Evolutionary conservation across 2,329 filamentous ascomycete genomes (phyloP).

Genomic region (Dothiorella sarmentorum): DNA sequence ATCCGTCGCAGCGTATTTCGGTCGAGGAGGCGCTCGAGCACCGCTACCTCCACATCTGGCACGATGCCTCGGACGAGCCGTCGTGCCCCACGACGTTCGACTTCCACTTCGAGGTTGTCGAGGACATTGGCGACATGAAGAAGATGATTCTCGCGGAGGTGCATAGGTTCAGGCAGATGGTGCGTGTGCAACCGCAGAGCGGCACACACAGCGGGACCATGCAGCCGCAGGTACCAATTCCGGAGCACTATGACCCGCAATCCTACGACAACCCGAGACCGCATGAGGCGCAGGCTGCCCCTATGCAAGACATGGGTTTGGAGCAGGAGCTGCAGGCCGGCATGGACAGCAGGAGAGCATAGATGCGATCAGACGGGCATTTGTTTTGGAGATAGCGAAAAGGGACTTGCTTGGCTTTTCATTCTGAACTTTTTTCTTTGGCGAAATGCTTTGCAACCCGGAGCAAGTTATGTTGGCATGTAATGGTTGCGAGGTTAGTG

Average conservation of each 20-base stretch:
- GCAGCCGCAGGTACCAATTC: slow-evolving; percentile 58
- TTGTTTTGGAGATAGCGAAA: slow-evolving; percentile 11
- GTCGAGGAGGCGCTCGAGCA: slow-evolving; percentile 96
- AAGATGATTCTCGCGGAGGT: slow-evolving; percentile 98
- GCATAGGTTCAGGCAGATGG: slow-evolving; percentile 69
- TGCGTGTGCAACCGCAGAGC: slow-evolving; percentile 39
- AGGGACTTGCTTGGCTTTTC: background rate
- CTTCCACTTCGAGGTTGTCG: slow-evolving; percentile 97
- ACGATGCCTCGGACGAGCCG: slow-evolving; percentile 94
- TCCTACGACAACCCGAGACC: slow-evolving; percentile 61
- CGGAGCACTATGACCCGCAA: slow-evolving; percentile 56
- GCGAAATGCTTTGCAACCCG: slow-evolving; percentile 3
- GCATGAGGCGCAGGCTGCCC: slow-evolving; percentile 46
- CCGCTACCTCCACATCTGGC: slow-evolving; percentile 96
- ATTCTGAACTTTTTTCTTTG: background rate
- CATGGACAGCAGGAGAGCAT: slow-evolving; percentile 19
- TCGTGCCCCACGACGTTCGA: slow-evolving; percentile 92
- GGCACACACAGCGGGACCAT: slow-evolving; percentile 36
- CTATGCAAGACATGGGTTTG: slow-evolving; percentile 15
- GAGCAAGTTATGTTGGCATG: background rate
- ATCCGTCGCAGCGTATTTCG: slow-evolving; percentile 86
- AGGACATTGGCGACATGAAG: slow-evolving; percentile 92
- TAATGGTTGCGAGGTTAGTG: background rate
- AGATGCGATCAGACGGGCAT: slow-evolving; percentile 7
- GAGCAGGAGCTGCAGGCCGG: slow-evolving; percentile 19